These are phyloP conservation scores for Apiosordaria backusii DNA, from an alignment of 495 filamentous ascomycete genomes.

Conservation along the genomic window DNA sequence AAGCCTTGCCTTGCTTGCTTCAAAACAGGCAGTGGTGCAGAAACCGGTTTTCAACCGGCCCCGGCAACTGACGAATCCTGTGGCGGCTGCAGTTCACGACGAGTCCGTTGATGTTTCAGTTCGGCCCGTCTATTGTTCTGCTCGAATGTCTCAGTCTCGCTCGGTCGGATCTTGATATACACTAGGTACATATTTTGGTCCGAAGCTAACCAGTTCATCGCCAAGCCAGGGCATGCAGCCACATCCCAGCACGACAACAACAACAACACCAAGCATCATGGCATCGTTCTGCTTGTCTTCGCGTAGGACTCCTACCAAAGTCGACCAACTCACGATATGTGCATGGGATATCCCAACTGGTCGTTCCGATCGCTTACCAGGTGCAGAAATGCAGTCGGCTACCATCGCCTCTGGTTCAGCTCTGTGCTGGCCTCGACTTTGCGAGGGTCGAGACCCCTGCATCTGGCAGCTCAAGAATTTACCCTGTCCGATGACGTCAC, in stretches of 20 bases:
- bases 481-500: constrained; percentile 14
- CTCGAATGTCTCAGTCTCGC: background rate
- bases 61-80: background rate
- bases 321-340: background rate
- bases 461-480: background rate
- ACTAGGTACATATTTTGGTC: background rate
- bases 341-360: background rate
- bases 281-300: background rate
- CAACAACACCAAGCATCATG: background rate
- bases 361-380: background rate
- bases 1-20: background rate
- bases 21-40: background rate
- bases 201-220: background rate
- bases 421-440: background rate
- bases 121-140: background rate
- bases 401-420: background rate
- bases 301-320: background rate
- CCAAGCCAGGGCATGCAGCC: background rate
- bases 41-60: background rate
- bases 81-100: background rate
- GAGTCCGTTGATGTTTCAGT: background rate
- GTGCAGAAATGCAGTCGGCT: background rate
- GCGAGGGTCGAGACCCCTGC: background rate
- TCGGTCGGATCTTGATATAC: background rate
- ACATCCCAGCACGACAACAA: background rate